Base-by-base conservation (phyloP, 164 flowering plant genomes). In the Stephania cephalantha region DNA sequence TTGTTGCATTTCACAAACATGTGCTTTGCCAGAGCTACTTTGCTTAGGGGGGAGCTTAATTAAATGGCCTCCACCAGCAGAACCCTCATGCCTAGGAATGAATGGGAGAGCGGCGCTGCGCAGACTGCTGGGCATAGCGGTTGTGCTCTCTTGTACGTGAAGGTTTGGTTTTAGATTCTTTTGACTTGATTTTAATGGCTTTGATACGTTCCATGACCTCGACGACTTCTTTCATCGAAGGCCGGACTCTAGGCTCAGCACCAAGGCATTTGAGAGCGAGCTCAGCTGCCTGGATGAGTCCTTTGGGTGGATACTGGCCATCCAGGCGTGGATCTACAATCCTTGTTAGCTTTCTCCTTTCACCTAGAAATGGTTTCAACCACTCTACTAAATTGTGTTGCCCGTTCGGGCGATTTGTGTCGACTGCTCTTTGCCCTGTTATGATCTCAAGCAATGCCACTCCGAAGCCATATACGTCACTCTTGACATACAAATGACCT, bases 381-480 rank as follows among this genome's bases (percentile, higher is more conserved):
- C 90, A 91, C 4, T 85, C 90, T 22, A 87, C 89, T 75, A 90
- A 76, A 73, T 80, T 84, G 5, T 76, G 83, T 75, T 83, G 69
- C 1, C 75, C 81, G 7, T 55, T 18, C 1, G 91, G 91, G 31
- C 93, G 87, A 18, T 77, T 85, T 11, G 77, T 30, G 77, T 92
- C 97, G 0, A 84, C 73, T 3, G 89, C 88, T 44, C 83, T 80
- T 42, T 74, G 64, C 12, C 97, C 95, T 30, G 97, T 87, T 4
- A 92, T 70, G 79, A 92, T 74, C 64, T 92, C 97, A 11, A 89
- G 83, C 72, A 92, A 31, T 2, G 89, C 90, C 6, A 91, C 87
- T 0, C 97, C 97, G 46, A 91, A 89, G 0, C 87, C 90, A 71
- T 88, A 91, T 17, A 92, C 94, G 50, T 91, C 97, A 67, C 93